Evolutionary conservation across 2,329 filamentous ascomycete species (phyloP), one percentile per base, ranked within the genome.

Genomic region (Lecanoromycetidae sp.): DNA sequence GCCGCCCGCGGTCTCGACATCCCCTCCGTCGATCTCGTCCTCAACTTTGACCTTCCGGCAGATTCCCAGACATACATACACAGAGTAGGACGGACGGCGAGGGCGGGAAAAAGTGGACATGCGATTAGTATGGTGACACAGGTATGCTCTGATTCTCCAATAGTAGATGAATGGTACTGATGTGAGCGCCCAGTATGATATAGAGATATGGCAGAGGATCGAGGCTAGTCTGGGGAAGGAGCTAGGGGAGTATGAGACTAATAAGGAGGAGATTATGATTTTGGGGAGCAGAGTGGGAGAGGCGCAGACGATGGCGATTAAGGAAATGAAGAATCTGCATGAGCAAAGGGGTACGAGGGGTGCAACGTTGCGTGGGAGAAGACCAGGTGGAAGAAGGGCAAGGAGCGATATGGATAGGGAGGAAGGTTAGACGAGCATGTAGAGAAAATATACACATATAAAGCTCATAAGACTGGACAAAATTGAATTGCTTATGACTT

Each of bases 1-100:
- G 88, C 88, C 1, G 85, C 88, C 1, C 80, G 88, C 61, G 90
- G 88, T 72, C 72, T 95, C 5, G 88, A 95, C 69, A 94, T 95
- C 38, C 87, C 87, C 10, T 82, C 79, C n/a, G 87, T 95, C 10
- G 87, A 94, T 55, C 68, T 90, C 0, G 85, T 95, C 2, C 63
- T 94, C 55, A 94, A 94, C 66, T 84, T 81, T 55, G 87, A 94
- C 58, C 67, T 94, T 2, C 86, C 87, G 0, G 76, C 79, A 23
- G 86, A 93, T 64, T 84, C 78, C 57, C 93, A 94, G 66, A 94
- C 87, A 0, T 94, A 94, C 57, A 83, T 94, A 26, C 87, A 94
- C 64, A 76, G 87, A 44, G 87, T 94, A 1, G 87, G 87, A 17
- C 82, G 87, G 56, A 94, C 87, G 0, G 87, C 87, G 0, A 78